Percentiles rank a stretch among this genome's conserved stretches.
Evolutionary conservation across 805 yeast genomes (phyloP).

Genomic region (Candida rishiriensis): DNA sequence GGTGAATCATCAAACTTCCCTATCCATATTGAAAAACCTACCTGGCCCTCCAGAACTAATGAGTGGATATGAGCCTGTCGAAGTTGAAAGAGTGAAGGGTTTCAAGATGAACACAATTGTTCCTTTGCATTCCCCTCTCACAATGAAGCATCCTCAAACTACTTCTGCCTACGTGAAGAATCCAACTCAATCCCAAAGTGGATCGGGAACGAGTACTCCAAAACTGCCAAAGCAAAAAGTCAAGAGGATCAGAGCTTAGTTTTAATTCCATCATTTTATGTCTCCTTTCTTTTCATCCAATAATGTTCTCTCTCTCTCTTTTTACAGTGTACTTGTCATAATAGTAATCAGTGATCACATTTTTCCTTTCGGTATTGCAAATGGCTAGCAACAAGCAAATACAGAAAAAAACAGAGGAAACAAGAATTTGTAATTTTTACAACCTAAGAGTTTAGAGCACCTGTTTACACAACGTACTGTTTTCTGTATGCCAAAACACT

Average conservation of each 20-base stretch:
- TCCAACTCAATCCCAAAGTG: slow-evolving; percentile 35
- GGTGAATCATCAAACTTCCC: slow-evolving; percentile 63
- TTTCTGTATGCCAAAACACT: slow-evolving; percentile 56
- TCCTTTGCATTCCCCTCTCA: slow-evolving; percentile 78
- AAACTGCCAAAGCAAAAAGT: slow-evolving; percentile 53
- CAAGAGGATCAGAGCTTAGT: slow-evolving; percentile 47
- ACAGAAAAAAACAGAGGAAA: slow-evolving; percentile 21
- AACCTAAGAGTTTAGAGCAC: no score
- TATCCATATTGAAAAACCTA: slow-evolving; percentile 55
- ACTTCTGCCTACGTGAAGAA: slow-evolving; percentile 58
- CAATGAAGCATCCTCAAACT: slow-evolving; percentile 81
- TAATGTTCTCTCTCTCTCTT: slow-evolving; percentile 1
- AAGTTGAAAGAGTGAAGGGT: slow-evolving; percentile 77
- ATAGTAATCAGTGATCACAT: no score
- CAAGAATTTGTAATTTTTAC: no score
- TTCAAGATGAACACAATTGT: slow-evolving; percentile 81
- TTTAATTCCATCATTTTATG: no score
- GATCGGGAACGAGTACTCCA: slow-evolving; percentile 22
- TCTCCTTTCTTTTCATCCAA: not conserved
- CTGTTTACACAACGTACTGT: slow-evolving; percentile 34
- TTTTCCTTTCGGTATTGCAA: no score
- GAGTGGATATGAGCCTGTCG: slow-evolving; percentile 47
- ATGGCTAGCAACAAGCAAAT: not conserved
- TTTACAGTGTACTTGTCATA: no score
- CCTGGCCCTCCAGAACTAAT: slow-evolving; percentile 62